Conservation (phyloP, 2,329 filamentous ascomycete genomes). For the Sporothrix pseudoabietina region DNA sequence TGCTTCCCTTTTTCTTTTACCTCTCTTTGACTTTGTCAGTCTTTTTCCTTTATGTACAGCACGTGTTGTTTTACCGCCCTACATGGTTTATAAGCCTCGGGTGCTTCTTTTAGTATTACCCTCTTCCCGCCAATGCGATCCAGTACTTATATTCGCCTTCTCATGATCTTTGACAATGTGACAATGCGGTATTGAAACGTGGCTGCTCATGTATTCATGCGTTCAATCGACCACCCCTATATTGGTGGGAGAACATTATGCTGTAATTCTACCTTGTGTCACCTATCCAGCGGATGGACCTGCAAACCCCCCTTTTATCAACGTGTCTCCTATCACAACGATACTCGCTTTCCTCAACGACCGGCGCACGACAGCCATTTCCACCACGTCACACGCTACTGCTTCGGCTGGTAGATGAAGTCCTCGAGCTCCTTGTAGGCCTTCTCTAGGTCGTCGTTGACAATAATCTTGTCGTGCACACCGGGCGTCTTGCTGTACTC, state of each 20-base stretch:
- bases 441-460: conserved; percentile 49
- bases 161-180: background rate
- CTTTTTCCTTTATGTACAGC: conserved; percentile 33
- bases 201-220: background rate
- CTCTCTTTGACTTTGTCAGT: conserved; percentile 2
- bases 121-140: conserved; percentile 36
- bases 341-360: background rate
- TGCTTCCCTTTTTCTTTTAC: background rate
- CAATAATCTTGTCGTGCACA: conserved; percentile 50
- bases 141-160: background rate
- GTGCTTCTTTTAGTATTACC: conserved; percentile 50
- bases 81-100: conserved; percentile 40
- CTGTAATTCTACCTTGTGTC: background rate
- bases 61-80: conserved; percentile 37
- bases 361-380: background rate
- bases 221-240: background rate
- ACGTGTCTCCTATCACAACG: background rate
- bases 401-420: conserved; percentile 47
- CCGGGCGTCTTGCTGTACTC: conserved; percentile 70
- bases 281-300: background rate
- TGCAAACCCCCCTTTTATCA: background rate
- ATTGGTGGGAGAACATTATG: background rate
- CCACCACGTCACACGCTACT: background rate
- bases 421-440: conserved; percentile 57
- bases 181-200: background rate